These are phyloP conservation scores for Nissolia schottii DNA, from an alignment of 306 rosid species.

Conservation along the genomic window DNA sequence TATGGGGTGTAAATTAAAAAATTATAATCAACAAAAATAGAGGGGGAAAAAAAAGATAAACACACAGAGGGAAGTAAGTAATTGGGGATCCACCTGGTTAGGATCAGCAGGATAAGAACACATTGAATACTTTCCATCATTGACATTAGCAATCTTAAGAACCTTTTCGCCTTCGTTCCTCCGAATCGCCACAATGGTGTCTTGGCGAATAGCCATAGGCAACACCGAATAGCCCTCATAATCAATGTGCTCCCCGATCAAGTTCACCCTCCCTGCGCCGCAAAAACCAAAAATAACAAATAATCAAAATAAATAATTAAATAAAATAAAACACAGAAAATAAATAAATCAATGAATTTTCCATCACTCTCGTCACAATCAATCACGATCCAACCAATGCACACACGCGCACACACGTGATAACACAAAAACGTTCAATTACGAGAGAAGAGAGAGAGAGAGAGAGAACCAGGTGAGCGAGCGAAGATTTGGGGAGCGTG, in stretches of 20 bases:
- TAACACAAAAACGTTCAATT: not conserved
- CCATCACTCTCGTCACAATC: not conserved
- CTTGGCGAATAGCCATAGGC: slow-evolving; percentile 99
- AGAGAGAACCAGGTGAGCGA: slow-evolving; percentile 80
- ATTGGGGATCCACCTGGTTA: slow-evolving; percentile 48
- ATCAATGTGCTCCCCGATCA: slow-evolving; percentile 97
- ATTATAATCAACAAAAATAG: too few species aligned
- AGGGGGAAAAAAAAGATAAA: not conserved
- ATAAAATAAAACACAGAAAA: not conserved
- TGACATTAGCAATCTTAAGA: slow-evolving; percentile 72
- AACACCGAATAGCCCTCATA: slow-evolving; percentile 94
- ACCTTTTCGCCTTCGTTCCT: slow-evolving; percentile 41
- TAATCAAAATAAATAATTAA: not conserved
- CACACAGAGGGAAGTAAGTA: not conserved
- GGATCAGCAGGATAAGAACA: slow-evolving; percentile 93
- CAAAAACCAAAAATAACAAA: not conserved
- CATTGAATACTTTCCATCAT: slow-evolving; percentile 51
- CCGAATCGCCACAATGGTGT: slow-evolving; percentile 78
- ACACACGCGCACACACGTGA: not conserved
- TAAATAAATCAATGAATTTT: not conserved
- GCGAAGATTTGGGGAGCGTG: slow-evolving; percentile 67
- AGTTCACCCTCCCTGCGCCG: slow-evolving; percentile 84
- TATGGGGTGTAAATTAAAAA: too few species aligned
- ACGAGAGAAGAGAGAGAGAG: not conserved
- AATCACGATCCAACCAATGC: not conserved